These are phyloP conservation scores for Arthrobotrys musiformis DNA, from an alignment of 2,329 filamentous ascomycete species.

Conservation along the genomic window DNA sequence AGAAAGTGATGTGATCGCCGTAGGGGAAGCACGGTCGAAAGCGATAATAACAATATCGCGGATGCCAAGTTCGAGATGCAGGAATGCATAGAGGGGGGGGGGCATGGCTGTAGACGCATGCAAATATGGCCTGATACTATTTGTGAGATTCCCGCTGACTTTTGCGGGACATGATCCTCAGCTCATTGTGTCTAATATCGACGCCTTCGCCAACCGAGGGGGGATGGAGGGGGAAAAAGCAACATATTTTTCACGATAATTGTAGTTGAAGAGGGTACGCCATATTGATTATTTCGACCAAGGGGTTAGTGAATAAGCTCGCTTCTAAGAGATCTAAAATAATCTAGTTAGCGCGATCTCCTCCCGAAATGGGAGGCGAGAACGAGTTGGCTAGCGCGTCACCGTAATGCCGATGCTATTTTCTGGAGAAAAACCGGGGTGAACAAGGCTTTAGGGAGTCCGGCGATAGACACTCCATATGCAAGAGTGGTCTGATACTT, in stretches of 20 bases:
- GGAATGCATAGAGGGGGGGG: neutral
- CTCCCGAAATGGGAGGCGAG: constrained; percentile 18
- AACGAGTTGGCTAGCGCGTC: constrained; percentile 18
- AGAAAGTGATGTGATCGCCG: constrained; percentile 21
- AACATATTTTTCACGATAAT: neutral
- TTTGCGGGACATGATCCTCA: neutral
- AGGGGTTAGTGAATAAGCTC: constrained; percentile 1
- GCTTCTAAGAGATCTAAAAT: constrained; percentile 29
- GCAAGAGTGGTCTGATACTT: constrained; percentile 54
- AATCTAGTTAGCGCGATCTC: constrained; percentile 44
- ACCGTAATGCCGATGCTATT: constrained; percentile 13
- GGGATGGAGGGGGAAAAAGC: constrained; percentile 1
- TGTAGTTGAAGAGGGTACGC: neutral
- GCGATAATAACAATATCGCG: neutral
- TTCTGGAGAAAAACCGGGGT: constrained; percentile 20
- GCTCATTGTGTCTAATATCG: neutral
- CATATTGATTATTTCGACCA: neutral
- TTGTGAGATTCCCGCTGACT: constrained; percentile 1
- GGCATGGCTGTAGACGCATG: neutral
- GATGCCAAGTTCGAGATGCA: constrained; percentile 15
- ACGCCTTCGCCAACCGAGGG: neutral
- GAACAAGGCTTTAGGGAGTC: neutral
- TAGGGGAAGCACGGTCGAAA: neutral
- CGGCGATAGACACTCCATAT: constrained; percentile 38
- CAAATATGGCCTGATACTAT: constrained; percentile 32